Conservation (phyloP, 2,329 filamentous ascomycete species). For the Neopestalotiopsis sp. region DNA sequence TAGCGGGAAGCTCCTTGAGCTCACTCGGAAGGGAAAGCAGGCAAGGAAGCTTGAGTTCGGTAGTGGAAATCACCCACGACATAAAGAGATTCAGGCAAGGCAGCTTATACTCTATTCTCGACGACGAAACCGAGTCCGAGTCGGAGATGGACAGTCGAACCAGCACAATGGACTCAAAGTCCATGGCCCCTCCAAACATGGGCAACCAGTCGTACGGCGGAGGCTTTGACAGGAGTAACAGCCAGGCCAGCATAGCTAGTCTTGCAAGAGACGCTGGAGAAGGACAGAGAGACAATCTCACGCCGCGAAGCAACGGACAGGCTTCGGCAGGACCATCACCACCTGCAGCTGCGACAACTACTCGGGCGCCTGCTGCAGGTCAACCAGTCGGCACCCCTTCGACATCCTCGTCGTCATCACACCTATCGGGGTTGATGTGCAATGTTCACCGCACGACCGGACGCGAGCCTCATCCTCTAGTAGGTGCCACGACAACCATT, state of each 20-base stretch:
- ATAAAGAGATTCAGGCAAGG: conserved; percentile 17
- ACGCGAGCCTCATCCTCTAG: conserved; percentile 85
- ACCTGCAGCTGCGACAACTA: conserved; percentile 37
- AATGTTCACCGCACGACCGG: conserved; percentile 87
- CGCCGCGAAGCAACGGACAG: conserved; percentile 58
- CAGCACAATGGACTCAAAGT: conserved; percentile 55
- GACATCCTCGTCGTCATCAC: conserved; percentile 55
- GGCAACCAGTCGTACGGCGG: conserved; percentile 43
- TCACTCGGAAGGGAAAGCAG: not conserved
- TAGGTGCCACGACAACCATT: conserved; percentile 94
- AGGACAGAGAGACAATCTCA: conserved; percentile 52
- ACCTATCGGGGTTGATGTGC: conserved; percentile 71
- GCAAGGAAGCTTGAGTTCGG: conserved; percentile 7
- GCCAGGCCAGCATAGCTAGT: conserved; percentile 52
- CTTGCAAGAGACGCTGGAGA: conserved; percentile 52
- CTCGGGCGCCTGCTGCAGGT: conserved; percentile 41
- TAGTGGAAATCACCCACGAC: not conserved
- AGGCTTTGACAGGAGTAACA: conserved; percentile 47
- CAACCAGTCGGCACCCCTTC: conserved; percentile 48
- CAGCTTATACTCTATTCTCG: conserved; percentile 39
- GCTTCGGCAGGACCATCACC: conserved; percentile 63
- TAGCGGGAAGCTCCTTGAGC: not conserved
- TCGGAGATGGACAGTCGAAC: conserved; percentile 44
- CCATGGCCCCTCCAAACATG: conserved; percentile 24
- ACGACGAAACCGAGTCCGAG: conserved; percentile 33